phyloP scores from a whole-genome alignment of 805 yeast species.

The Candida ficus region DNA sequence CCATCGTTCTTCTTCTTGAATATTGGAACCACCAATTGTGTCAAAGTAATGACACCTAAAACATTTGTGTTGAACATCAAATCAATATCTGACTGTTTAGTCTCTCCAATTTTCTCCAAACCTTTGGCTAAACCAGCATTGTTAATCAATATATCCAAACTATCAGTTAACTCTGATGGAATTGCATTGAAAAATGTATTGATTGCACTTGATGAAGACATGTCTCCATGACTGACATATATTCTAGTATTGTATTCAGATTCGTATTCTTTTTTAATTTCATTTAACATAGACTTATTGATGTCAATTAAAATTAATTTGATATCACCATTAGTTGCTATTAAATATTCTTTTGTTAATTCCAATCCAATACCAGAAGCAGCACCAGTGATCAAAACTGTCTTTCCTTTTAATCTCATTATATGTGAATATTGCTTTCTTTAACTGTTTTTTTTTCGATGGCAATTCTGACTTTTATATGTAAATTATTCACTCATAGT shows the following conservation, averaged over 20 bases:
- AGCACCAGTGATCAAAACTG: conserved; percentile 85
- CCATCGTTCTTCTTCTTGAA: conserved; percentile 66
- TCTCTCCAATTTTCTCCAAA: conserved; percentile 66
- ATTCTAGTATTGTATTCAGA: conserved; percentile 33
- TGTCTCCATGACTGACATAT: conserved; percentile 46
- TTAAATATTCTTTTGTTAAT: conserved; percentile 80
- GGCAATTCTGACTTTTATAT: no score
- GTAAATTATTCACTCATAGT: no score
- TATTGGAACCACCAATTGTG: conserved; percentile 66
- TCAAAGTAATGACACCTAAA: conserved; percentile 72
- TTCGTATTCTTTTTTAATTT: conserved; percentile 41
- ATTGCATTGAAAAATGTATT: conserved; percentile 40
- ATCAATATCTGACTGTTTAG: conserved; percentile 54
- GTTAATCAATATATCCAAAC: conserved; percentile 59
- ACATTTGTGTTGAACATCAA: conserved; percentile 84
- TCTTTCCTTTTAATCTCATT: conserved; percentile 33
- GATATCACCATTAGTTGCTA: conserved; percentile 59
- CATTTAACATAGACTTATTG: conserved; percentile 51
- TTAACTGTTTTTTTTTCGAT: no score
- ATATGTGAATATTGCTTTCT: no score
- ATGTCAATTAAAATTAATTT: conserved; percentile 74
- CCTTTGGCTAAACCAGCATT: conserved; percentile 82
- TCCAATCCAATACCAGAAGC: conserved; percentile 93
- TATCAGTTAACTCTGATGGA: conserved; percentile 51
- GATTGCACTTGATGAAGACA: conserved; percentile 46